Base-by-base conservation (phyloP, 2,329 filamentous ascomycete genomes). In the Aschersonia sp. region DNA sequence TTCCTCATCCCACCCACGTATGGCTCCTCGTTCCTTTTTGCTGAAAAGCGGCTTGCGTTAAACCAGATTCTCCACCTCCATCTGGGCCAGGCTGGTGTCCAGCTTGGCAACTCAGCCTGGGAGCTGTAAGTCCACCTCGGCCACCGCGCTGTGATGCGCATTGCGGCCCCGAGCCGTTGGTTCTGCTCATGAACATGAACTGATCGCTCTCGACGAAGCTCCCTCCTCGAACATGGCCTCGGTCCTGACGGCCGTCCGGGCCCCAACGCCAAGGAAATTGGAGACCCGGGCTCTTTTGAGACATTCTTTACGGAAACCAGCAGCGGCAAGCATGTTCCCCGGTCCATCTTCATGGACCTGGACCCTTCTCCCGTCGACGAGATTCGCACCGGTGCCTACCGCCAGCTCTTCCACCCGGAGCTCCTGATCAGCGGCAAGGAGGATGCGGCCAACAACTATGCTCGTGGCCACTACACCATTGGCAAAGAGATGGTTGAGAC, bases 381-480 rank as follows among this genome's bases (percentile, higher is more conserved):
- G 72, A 83, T 84, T 66, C 77, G 81, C 50, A 84, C 79, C 47
- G 80, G 81, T 50, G 52, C 59, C 54, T 84, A 83, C 68, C 77
- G 79, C 57, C 73, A 80, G 60, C 75, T 84, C 51, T 84, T 83
- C 72, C 81, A 84, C 67, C 81, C 81, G 43, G 81, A 84, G 70
- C 72, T 81, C 56, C 66, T 84, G 60, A 78, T 84, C 62, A 84
- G 76, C 64, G 81, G 81, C 66, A 84, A 84, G 73, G 81, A 84
- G 65, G 81, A 84, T 74, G 81, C 81, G 50, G 79, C 81, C 68
- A 84, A 84, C 71, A 85, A 85, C 73, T 85, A 84, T 59, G 81
- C 81, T 56, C 81, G 81, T 69, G 81, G 81, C 49, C 81, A 85
- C 69, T 84, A 85, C 68, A 84, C 81, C 56, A 79, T 84, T 57